These are phyloP conservation scores for Sonneratia alba DNA, from an alignment of 345 rosid species.

Conservation along the genomic window DNA sequence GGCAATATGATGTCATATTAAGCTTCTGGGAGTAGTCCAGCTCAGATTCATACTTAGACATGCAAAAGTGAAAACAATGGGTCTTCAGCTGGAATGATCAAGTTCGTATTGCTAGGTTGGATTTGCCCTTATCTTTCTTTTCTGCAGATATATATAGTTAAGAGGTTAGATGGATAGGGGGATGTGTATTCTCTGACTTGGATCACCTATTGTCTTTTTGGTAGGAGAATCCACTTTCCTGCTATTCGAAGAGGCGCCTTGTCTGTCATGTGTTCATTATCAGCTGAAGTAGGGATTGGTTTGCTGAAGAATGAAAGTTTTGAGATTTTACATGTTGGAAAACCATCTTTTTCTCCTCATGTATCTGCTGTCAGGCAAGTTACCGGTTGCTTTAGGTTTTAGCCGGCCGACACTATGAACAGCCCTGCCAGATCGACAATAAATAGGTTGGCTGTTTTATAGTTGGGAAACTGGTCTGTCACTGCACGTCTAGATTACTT, in stretches of 20 bases:
- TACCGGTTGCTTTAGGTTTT: neutral
- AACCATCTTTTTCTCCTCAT: neutral
- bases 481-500: no score
- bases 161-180: neutral
- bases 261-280: neutral
- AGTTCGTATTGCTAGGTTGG: neutral
- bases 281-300: neutral
- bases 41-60: neutral
- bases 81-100: neutral
- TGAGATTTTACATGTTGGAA: neutral
- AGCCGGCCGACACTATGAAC: neutral
- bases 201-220: neutral
- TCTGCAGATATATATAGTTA: neutral
- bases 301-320: neutral
- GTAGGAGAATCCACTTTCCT: neutral
- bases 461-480: neutral
- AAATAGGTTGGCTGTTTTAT: neutral
- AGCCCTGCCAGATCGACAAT: neutral
- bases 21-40: neutral
- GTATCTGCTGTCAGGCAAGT: neutral
- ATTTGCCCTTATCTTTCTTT: neutral
- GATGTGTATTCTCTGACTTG: neutral
- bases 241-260: neutral
- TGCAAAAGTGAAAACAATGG: neutral
- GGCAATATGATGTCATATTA: neutral